These are phyloP conservation scores for Mrakia frigida DNA, from an alignment of 768 basidiomycete species.

Conservation along the genomic window DNA sequence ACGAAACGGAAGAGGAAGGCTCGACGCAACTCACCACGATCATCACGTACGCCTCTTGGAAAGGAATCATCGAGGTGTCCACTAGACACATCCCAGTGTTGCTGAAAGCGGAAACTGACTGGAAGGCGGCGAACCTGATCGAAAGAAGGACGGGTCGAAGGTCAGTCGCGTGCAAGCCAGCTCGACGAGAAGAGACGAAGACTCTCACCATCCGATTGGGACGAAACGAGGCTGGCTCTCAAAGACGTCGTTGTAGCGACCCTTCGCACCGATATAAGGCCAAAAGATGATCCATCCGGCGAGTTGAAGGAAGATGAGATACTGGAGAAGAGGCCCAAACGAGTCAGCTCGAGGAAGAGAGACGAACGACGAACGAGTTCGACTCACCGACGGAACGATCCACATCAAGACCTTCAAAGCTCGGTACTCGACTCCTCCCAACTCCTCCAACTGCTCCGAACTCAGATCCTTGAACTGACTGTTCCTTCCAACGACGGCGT, in stretches of 20 bases:
- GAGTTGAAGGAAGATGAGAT: slow-evolving; percentile 68
- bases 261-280: slow-evolving; percentile 62
- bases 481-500: slow-evolving; percentile 75
- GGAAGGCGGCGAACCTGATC: slow-evolving; percentile 74
- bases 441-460: slow-evolving; percentile 79
- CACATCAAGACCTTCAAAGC: slow-evolving; percentile 73
- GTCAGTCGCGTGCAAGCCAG: neutral
- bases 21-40: slow-evolving; percentile 44
- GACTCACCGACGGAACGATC: slow-evolving; percentile 67
- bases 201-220: slow-evolving; percentile 63
- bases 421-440: slow-evolving; percentile 90
- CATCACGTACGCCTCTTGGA: slow-evolving; percentile 78
- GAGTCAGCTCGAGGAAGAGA: neutral
- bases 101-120: slow-evolving; percentile 70
- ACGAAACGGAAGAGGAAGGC: no score
- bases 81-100: slow-evolving; percentile 36
- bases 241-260: slow-evolving; percentile 59
- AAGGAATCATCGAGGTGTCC: slow-evolving; percentile 87
- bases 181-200: no score
- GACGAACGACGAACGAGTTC: neutral
- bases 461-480: slow-evolving; percentile 57
- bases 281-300: slow-evolving; percentile 67
- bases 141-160: neutral
- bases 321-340: slow-evolving; percentile 51
- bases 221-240: slow-evolving; percentile 55